A percentile compares a stretch with the other conserved stretches of the same genome.
phyloP scores from a whole-genome alignment of 73 alveolate species.

The Paramecium bursaria region DNA sequence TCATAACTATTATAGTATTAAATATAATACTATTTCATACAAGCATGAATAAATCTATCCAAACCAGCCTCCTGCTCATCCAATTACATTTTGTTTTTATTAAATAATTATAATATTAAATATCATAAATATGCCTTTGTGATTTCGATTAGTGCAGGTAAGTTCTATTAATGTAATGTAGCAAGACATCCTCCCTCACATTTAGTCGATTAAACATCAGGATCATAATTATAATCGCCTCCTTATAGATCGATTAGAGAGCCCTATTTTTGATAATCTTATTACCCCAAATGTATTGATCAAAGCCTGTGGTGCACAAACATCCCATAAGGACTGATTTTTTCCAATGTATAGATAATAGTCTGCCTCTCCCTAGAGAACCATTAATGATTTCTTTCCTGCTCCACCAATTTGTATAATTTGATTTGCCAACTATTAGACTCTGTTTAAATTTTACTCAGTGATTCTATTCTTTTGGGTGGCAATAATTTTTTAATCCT shows the following conservation, averaged over 20 bases:
- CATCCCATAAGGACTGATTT: constrained; percentile 81
- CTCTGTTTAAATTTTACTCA: constrained; percentile 5
- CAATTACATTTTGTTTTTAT: too few species aligned
- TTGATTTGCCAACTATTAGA: constrained; percentile 38
- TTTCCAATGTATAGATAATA: constrained; percentile 70
- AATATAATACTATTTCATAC: constrained; percentile 19
- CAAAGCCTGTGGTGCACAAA: constrained; percentile 86
- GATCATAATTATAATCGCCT: too few species aligned
- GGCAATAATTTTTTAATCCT: background rate
- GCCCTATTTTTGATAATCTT: constrained; percentile 13
- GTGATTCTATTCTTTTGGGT: constrained; percentile 52
- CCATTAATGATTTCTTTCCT: constrained; percentile 70
- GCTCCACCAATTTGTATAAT: constrained; percentile 73
- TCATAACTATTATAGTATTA: background rate
- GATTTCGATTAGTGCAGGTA: too few species aligned
- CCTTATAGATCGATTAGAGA: constrained; percentile 25
- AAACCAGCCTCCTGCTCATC: constrained; percentile 20
- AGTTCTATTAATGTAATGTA: too few species aligned
- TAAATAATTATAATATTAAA: too few species aligned
- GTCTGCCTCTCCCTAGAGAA: constrained; percentile 70
- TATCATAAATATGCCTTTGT: too few species aligned
- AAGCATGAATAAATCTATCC: background rate
- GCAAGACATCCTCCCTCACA: too few species aligned
- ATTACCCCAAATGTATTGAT: constrained; percentile 76
- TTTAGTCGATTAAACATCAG: too few species aligned